Evolutionary conservation across 2,329 filamentous ascomycete genomes (phyloP), one percentile per base, ranked within the genome.

Genomic region (Lachnellula occidentalis): DNA sequence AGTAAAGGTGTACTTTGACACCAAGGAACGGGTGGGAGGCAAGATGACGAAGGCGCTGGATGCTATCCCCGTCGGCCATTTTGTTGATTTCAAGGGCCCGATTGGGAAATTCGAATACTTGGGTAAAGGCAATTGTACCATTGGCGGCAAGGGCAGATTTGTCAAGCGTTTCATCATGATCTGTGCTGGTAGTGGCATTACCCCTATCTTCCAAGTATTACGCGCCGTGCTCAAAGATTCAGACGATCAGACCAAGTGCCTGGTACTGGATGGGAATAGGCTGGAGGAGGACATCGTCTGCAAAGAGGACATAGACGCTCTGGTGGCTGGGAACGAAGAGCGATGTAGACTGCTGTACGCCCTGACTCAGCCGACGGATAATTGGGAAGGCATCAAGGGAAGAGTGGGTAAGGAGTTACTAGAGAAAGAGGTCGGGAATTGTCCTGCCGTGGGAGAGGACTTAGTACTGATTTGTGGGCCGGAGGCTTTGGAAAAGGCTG

Each of bases 181-280:
- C 34, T 94, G 89, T 63, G 92, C 81, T 14, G 92, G 92, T 5
- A 89, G 83, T n/a, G 92, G 92, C 1, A 87, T 96, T 65, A 96
- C 92, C n/a, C 92, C 92, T 0, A 88, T 96, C 59, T 94, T 86
- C 68, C 88, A 94, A 66, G 88, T 95, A 3, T 74, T 95, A 50
- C 77, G 88, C 6, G 86, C 88, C 0, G 81, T 95, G 0, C 79
- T 91, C 69, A 76, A 79, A 45, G 82, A 92, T 58, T 62, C 68
- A 1, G 68, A 74, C 0, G 88, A 92, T 65, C 61, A 70, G 8
- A 94, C 88, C 0, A 73, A 69, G 2, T 95, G 90, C 65, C 72
- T 87, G 1, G 77, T 96, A 0, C 73, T 96, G 0, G 79, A 95
- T 64, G 90, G 90, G 0, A 96, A 96, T 64, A 76, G 89, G 12